A percentile compares a stretch with the other conserved stretches of the same genome.
phyloP scores from a whole-genome alignment of 1,284 basidiomycete genomes.

The Apiotrichum gracile region DNA sequence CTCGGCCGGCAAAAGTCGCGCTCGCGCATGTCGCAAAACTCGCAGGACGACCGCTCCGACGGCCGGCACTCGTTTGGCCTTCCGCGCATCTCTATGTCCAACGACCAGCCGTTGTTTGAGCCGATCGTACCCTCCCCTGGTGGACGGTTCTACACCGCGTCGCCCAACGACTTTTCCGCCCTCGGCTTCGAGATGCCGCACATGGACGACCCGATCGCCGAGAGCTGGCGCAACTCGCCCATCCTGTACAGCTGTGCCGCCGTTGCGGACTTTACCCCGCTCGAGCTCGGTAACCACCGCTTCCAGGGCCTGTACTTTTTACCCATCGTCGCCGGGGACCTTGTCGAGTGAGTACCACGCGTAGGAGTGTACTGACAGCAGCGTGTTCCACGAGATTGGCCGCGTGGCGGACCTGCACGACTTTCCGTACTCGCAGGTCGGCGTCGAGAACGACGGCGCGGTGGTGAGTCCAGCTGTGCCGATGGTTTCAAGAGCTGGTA shows the following conservation, averaged over 20 bases:
- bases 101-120: conserved; percentile 10
- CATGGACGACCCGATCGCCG: conserved; percentile 19
- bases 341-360: conserved; percentile 37
- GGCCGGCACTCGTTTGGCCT: conserved; percentile 36
- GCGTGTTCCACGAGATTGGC: conserved; percentile 47
- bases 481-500: not conserved
- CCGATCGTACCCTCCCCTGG: not conserved
- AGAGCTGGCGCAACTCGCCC: conserved; percentile 34
- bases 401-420: conserved; percentile 42
- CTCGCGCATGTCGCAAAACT: not conserved
- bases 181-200: not conserved
- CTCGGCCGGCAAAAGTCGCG: not conserved
- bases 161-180: not conserved
- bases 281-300: conserved; percentile 22
- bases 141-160: conserved; percentile 1
- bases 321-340: conserved; percentile 34
- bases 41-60: not conserved
- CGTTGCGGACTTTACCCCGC: conserved; percentile 42
- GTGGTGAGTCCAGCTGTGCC: conserved; percentile 23
- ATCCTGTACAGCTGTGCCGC: conserved; percentile 43
- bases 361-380: conserved; percentile 2
- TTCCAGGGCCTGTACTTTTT: conserved; percentile 43
- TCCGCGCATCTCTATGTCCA: conserved; percentile 25
- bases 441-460: conserved; percentile 47
- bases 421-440: conserved; percentile 45